These are phyloP conservation scores for Cucumis hystrix DNA, from an alignment of 306 rosid genomes.

Conservation along the genomic window DNA sequence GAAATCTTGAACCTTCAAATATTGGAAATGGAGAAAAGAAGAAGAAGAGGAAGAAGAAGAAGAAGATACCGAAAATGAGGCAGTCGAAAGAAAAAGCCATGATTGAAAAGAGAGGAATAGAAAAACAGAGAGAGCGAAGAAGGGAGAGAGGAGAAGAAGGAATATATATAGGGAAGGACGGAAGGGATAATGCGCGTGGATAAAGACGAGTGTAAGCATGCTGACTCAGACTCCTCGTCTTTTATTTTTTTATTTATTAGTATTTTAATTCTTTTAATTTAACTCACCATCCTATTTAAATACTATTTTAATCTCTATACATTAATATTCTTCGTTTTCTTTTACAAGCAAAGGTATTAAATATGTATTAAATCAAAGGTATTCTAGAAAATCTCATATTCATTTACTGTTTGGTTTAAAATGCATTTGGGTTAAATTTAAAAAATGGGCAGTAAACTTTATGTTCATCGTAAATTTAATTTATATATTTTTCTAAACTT, in stretches of 20 bases:
- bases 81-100: constrained; percentile 13
- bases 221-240: background rate
- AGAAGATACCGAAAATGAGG: constrained; percentile 34
- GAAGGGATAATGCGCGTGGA: background rate
- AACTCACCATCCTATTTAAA: too few species aligned
- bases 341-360: too few species aligned
- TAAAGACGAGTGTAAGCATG: background rate
- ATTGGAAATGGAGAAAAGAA: background rate
- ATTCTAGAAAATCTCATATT: too few species aligned
- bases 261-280: background rate
- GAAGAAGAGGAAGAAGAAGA: background rate
- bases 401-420: too few species aligned
- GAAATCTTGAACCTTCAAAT: background rate
- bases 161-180: background rate
- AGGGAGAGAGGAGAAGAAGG: background rate
- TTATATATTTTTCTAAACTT: too few species aligned
- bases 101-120: background rate
- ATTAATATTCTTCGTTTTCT: too few species aligned
- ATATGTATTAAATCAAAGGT: too few species aligned
- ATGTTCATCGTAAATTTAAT: too few species aligned
- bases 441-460: too few species aligned
- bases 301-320: too few species aligned
- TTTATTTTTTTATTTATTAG: background rate
- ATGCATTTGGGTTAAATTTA: background rate
- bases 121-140: background rate